phyloP scores from a whole-genome alignment of 331 rosid species.

The Cucumis variabilis region DNA sequence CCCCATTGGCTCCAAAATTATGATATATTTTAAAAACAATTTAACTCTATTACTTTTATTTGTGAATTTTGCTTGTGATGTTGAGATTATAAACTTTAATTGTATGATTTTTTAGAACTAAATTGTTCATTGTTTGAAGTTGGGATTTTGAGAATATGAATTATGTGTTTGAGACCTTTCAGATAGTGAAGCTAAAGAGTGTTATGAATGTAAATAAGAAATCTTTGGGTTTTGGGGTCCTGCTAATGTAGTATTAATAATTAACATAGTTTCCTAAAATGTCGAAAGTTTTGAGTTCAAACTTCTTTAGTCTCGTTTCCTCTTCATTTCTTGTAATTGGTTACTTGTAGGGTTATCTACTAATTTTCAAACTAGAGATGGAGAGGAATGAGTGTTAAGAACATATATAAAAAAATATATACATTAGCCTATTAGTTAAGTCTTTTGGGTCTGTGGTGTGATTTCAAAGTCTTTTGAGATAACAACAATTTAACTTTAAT shows the following conservation, averaged over 20 bases:
- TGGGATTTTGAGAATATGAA: neutral
- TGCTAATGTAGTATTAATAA: neutral
- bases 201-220: neutral
- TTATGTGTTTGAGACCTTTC: neutral
- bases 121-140: neutral
- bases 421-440: neutral
- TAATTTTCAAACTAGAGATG: neutral
- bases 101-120: neutral
- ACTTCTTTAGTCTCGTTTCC: neutral
- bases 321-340: neutral
- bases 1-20: slow-evolving; percentile 74
- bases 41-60: neutral
- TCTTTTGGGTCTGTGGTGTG: neutral
- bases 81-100: neutral
- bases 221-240: neutral
- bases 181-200: too few species aligned
- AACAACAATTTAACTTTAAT: neutral
- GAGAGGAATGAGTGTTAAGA: neutral
- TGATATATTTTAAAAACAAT: slow-evolving; percentile 62
- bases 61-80: neutral
- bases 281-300: neutral
- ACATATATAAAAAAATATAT: neutral
- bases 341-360: neutral
- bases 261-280: neutral
- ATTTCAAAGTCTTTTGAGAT: neutral